phyloP scores from a whole-genome alignment of 768 basidiomycete genomes.

The Crepidotus variabilis region DNA sequence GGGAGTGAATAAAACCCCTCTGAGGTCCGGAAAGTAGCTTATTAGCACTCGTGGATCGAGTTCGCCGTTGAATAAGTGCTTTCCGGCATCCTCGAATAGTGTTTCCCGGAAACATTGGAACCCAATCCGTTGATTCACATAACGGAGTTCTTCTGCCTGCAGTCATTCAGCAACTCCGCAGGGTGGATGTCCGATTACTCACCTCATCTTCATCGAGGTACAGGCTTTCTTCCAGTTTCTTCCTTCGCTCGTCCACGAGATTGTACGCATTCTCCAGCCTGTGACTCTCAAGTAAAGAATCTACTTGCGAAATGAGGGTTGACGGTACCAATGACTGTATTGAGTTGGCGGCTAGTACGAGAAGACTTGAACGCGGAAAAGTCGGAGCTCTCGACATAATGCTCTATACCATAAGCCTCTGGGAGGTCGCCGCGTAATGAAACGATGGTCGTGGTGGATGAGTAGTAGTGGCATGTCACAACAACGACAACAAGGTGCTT shows the following conservation, averaged over 20 bases:
- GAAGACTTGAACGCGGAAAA: constrained; percentile 65
- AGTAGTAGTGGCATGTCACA: neutral
- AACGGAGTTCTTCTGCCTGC: constrained; percentile 67
- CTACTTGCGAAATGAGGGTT: constrained; percentile 69
- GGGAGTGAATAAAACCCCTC: constrained; percentile 54
- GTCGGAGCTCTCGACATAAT: constrained; percentile 23
- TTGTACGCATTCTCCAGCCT: constrained; percentile 60
- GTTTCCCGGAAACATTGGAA: constrained; percentile 78
- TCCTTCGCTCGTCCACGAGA: constrained; percentile 57
- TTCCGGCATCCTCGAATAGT: constrained; percentile 79
- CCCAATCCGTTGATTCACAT: constrained; percentile 79
- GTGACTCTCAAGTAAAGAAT: constrained; percentile 62
- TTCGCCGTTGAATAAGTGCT: constrained; percentile 72
- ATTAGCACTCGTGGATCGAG: constrained; percentile 83
- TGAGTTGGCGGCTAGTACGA: constrained; percentile 58
- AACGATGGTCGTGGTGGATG: neutral
- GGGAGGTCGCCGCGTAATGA: neutral
- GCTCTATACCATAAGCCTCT: neutral
- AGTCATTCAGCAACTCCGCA: neutral
- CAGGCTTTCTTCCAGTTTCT: constrained; percentile 50
- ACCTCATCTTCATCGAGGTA: constrained; percentile 56
- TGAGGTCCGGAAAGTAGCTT: constrained; percentile 76
- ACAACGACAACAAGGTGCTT: neutral
- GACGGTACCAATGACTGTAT: constrained; percentile 67
- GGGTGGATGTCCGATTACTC: neutral